phyloP scores from a whole-genome alignment of 129 eudicot species.

The Gnaphalium uliginosum region DNA sequence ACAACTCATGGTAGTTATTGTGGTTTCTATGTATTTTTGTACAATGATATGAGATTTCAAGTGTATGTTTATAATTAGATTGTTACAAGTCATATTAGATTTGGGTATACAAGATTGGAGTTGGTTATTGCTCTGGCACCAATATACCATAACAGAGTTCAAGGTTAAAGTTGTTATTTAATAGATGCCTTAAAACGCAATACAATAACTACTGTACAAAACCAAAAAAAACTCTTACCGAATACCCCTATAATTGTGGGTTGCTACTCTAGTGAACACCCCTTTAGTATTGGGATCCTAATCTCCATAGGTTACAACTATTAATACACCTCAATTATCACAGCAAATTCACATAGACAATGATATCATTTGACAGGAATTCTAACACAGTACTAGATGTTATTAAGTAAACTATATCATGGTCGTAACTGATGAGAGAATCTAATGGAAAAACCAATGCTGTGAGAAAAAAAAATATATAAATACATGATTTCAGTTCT shows the following conservation, averaged over 20 bases:
- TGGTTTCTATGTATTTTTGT: neutral
- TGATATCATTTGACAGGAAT: too few species aligned
- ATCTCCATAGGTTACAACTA: neutral
- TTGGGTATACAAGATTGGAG: neutral
- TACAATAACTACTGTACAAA: neutral
- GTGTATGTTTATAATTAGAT: neutral
- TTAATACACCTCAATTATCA: too few species aligned
- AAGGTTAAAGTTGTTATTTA: neutral
- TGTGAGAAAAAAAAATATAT: too few species aligned
- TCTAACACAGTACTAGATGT: neutral
- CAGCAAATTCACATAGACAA: too few species aligned
- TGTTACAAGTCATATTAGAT: neutral
- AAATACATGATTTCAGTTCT: too few species aligned
- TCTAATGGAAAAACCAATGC: neutral
- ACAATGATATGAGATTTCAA: neutral
- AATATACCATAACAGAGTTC: neutral
- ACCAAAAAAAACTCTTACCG: neutral
- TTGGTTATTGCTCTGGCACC: neutral
- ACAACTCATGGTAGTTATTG: slow-evolving; percentile 47
- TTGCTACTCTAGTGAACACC: neutral
- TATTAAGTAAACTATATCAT: too few species aligned
- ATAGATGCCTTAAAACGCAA: neutral
- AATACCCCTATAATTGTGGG: neutral
- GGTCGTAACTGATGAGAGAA: neutral
- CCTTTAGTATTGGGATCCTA: neutral